Conservation (phyloP, 139 green algal genomes). For the Yamagishiella unicocca region DNA sequence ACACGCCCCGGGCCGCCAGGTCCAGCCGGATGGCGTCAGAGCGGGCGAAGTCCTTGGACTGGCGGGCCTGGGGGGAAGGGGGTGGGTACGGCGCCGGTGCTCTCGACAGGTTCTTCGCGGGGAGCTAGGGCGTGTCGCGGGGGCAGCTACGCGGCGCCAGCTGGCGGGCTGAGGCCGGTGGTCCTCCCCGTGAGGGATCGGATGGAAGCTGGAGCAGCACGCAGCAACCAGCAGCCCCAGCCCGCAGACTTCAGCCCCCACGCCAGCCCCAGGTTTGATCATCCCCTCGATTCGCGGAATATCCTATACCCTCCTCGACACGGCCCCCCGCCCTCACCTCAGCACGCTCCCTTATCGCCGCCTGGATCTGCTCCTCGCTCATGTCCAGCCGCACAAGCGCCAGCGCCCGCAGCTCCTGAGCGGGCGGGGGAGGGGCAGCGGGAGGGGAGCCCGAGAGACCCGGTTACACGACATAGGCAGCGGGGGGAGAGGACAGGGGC, state of each 20-base stretch:
- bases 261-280: too few species aligned
- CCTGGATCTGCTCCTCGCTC: conserved; percentile 75
- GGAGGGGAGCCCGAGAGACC: neutral
- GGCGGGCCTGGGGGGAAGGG: conserved; percentile 56
- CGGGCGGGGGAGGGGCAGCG: neutral
- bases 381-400: conserved; percentile 82
- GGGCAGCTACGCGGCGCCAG: too few species aligned
- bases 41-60: conserved; percentile 86
- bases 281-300: too few species aligned
- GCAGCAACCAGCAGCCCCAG: too few species aligned
- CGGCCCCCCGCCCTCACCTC: conserved; percentile 33
- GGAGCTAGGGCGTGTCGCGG: too few species aligned
- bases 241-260: too few species aligned
- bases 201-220: too few species aligned
- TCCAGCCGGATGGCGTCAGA: conserved; percentile 74
- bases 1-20: conserved; percentile 75
- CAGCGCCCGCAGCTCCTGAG: conserved; percentile 73
- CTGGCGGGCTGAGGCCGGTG: too few species aligned
- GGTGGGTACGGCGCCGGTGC: neutral
- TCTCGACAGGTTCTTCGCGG: neutral
- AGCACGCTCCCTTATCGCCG: conserved; percentile 64
- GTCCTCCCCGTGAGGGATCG: too few species aligned
- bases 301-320: too few species aligned
- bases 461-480: too few species aligned
- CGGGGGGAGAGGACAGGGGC: too few species aligned